Evolutionary conservation across 495 filamentous ascomycete genomes (phyloP), one percentile per base, ranked within the genome.

Genomic region (Annulohypoxylon maeteangense): DNA sequence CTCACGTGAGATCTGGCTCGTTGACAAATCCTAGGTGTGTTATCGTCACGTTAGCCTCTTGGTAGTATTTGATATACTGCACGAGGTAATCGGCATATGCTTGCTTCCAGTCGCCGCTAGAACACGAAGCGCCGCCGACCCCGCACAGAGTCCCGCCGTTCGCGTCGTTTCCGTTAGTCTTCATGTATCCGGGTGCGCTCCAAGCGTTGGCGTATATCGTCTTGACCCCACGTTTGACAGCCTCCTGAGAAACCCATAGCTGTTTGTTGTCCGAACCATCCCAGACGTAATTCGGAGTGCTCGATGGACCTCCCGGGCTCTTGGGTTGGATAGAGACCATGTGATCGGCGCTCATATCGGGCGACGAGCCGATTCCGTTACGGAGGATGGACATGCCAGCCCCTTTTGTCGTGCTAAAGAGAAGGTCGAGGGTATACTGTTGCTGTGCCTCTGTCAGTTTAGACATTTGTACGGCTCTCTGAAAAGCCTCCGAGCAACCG

Each of bases 171-270:
- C 76, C 74, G 56, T 85, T 86, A 5, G 85, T 88, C 80, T 88
- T 89, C 85, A 88, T 87, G 74, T 81, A 89, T 0, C 81, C 85
- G 0, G 84, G 86, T 4, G 86, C 85, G 47, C 78, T 83, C 86
- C 86, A 88, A 0, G 86, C 86, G 71, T 88, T 76, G 4, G 85
- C 86, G 67, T 89, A 89, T 60, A 88, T 80, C 10, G 79, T 81
- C 55, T 74, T 78, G 11, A 85, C 81, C 11, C 84, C 84, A 23
- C 82, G 80, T n/a, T 74, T 79, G 7, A 78, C 67, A 1, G 85
- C 83, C 68, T 86, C 79, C 55, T 82, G 74, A 6, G 82, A 79
- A 22, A 86, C 74, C 80, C 83, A 86, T 22, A 87, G 79, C 74
- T 86, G 84, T 40, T 76, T 78, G 44, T 81, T 79, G 70, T 87